These are phyloP conservation scores for Picochlorum sp. DNA, from an alignment of 139 green algal species.

Conservation along the genomic window DNA sequence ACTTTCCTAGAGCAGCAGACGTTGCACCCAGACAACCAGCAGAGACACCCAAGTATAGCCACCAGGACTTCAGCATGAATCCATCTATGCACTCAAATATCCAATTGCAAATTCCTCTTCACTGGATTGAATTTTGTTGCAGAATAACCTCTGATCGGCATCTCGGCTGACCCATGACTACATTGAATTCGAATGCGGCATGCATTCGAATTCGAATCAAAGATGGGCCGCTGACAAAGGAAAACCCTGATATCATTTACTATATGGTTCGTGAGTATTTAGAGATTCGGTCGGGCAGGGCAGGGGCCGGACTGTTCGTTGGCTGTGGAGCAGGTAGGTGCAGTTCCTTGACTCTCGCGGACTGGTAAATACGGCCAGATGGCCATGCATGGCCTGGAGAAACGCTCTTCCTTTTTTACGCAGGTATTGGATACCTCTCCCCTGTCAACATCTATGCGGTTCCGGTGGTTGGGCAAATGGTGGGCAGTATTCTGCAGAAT, in stretches of 20 bases:
- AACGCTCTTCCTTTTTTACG: neutral
- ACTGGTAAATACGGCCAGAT: neutral
- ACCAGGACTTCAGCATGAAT: neutral
- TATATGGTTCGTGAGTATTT: constrained; percentile 5
- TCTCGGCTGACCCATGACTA: too few relatives aligned
- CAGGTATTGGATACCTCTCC: constrained; percentile 17
- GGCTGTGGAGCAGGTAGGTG: constrained; percentile 19
- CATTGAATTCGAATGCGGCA: too few relatives aligned
- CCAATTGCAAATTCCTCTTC: too few relatives aligned
- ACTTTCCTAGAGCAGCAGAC: constrained; percentile 2
- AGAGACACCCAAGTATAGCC: neutral
- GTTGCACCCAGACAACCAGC: neutral
- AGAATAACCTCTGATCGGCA: too few relatives aligned
- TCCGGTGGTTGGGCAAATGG: constrained; percentile 24
- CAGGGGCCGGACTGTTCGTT: constrained; percentile 17
- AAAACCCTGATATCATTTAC: neutral
- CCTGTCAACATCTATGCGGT: constrained; percentile 17
- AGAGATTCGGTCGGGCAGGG: constrained; percentile 17
- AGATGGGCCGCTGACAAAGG: neutral
- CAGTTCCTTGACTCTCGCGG: neutral
- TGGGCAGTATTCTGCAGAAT: neutral
- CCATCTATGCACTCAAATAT: neutral
- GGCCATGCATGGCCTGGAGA: neutral
- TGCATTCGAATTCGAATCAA: too few relatives aligned
- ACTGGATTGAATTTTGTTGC: too few relatives aligned